Evolutionary conservation across 2,329 filamentous ascomycete genomes (phyloP), one percentile per base, ranked within the genome.

Genomic region (Pseudogymnoascus verrucosus): DNA sequence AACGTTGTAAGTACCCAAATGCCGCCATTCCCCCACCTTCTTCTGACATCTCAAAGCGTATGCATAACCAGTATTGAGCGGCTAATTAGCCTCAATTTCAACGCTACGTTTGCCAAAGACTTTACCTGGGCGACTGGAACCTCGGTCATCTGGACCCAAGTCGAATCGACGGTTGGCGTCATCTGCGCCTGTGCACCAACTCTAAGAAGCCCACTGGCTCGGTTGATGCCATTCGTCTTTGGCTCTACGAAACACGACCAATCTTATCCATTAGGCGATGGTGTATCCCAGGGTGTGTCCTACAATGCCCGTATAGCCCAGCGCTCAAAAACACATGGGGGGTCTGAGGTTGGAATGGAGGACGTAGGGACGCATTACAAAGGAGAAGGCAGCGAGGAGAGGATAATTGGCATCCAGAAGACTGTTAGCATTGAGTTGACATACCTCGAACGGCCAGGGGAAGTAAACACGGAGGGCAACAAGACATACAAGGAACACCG

Each of bases 151-250:
- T 67, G 66, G 64, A 66, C 66, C n/a, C 64, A 66, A 57, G 36
- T 67, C 14, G 66, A 67, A 62, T 57, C 66, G 12, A 63, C 60
- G 28, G 65, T 66, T 12, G 66, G 60, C 5, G 62, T 67, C 2
- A 66, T 67, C n/a, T 67, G 66, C 21, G 62, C 62, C 23, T 67
- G 63, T 12, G 60, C 65, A 12, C 66, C 66, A 10, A 64, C 63
- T 5, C 61, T 67, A 37, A 66, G 64, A 59, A 62, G 64, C 11
- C 62, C 64, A 7, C 36, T 65, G 10, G 51, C 11, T 8, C 57
- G 39, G 26, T 16, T 67, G 8, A 40, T 65, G 10, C 64, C 65
- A 6, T 51, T 16, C 44, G 10, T 51, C 44, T 51, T 51, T 28
- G 44, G 60, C 12, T 23, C 60, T 11, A 39, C 60, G 19, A 44